Evolutionary conservation across 2,329 filamentous ascomycete species (phyloP).

Genomic region (Claviceps sp.): DNA sequence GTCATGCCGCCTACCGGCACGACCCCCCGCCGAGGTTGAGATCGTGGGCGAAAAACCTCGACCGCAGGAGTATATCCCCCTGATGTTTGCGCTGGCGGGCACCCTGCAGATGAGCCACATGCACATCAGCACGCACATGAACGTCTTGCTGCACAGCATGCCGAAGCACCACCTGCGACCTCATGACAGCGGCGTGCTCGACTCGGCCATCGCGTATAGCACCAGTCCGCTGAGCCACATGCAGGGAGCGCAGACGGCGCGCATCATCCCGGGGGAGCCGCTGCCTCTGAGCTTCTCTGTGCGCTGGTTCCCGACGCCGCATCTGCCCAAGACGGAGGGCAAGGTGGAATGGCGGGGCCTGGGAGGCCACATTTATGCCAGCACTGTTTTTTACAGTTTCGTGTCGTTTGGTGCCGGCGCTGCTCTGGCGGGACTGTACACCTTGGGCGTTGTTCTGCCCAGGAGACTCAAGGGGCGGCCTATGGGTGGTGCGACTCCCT

Average conservation of each 20-base stretch:
- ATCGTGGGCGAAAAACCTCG: conserved; percentile 36
- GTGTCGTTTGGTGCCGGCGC: conserved; percentile 44
- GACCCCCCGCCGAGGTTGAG: conserved; percentile 47
- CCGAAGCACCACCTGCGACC: conserved; percentile 49
- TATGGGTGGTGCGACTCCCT: conserved; percentile 42
- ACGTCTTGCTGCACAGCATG: conserved; percentile 66
- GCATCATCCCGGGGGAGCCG: conserved; percentile 77
- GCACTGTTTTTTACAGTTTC: conserved; percentile 48
- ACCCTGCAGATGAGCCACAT: conserved; percentile 81
- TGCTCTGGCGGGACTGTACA: conserved; percentile 42
- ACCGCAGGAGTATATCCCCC: conserved; percentile 56
- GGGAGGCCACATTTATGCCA: conserved; percentile 49
- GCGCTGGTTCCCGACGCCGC: conserved; percentile 71
- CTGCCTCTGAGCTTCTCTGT: conserved; percentile 68
- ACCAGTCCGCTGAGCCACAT: conserved; percentile 57
- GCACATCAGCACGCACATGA: conserved; percentile 80
- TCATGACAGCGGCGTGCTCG: conserved; percentile 64
- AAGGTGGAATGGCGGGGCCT: conserved; percentile 52
- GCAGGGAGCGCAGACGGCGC: conserved; percentile 38
- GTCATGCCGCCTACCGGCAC: conserved; percentile 75
- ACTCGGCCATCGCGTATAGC: conserved; percentile 78
- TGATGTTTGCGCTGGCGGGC: conserved; percentile 80
- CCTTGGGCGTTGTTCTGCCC: conserved; percentile 46
- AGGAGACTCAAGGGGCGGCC: conserved; percentile 34
- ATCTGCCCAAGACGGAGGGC: conserved; percentile 54